A percentile compares a stretch with the other conserved stretches of the same genome.
phyloP scores from a whole-genome alignment of 805 yeast species.

The Schizosaccharomyces lindneri region DNA sequence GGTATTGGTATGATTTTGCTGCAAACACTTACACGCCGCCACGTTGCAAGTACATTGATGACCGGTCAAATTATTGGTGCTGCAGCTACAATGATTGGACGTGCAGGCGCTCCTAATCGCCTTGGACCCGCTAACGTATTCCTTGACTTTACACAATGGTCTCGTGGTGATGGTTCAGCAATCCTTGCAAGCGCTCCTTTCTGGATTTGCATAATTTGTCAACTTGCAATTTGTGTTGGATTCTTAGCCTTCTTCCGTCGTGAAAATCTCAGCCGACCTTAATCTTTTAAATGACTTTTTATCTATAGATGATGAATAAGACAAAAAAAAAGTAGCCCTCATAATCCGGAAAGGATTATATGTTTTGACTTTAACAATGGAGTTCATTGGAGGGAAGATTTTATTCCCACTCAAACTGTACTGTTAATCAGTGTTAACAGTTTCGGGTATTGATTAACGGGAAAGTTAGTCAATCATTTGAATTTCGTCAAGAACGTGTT shows the following conservation, averaged over 20 bases:
- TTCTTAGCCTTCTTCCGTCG: conserved; percentile 2
- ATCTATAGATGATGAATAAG: too few species aligned
- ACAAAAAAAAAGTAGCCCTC: too few species aligned
- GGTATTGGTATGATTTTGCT: conserved; percentile 3
- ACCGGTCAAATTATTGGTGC: conserved; percentile 2
- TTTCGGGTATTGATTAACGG: too few species aligned
- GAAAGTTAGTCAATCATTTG: too few species aligned
- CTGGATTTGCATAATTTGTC: conserved; percentile 2
- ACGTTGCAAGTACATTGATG: not conserved
- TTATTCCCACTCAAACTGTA: too few species aligned
- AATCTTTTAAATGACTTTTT: not conserved
- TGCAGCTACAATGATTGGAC: conserved; percentile 1
- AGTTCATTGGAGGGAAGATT: too few species aligned
- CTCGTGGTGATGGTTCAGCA: not conserved
- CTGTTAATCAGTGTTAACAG: too few species aligned
- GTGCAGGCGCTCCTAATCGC: not conserved
- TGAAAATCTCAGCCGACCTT: conserved; percentile 2
- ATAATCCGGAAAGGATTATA: too few species aligned
- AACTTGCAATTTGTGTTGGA: conserved; percentile 2
- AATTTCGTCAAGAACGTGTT: too few species aligned
- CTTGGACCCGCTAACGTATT: not conserved
- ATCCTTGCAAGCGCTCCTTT: not conserved
- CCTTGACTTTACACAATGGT: not conserved
- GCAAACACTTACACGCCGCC: conserved; percentile 1
- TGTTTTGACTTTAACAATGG: too few species aligned